Conservation (phyloP, 164 flowering plant species). For the Amborella trichopoda region DNA sequence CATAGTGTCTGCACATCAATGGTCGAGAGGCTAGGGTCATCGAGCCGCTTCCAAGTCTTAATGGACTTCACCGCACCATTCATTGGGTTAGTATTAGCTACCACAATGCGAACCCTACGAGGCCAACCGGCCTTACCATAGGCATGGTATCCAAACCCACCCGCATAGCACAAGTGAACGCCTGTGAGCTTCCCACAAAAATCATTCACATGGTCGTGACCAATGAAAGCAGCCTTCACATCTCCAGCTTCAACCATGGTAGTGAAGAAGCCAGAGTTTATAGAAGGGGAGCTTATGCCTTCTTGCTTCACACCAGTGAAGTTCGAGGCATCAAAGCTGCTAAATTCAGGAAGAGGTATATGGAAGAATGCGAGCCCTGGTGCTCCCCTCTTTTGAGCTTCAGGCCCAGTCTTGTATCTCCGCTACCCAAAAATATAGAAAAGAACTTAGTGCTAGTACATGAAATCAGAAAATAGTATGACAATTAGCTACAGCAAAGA, state of each 20-base stretch:
- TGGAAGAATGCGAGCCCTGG: slow-evolving; percentile 88
- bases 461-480: no score
- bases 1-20: slow-evolving; percentile 70
- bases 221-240: slow-evolving; percentile 76
- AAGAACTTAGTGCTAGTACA: background rate
- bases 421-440: slow-evolving; percentile 29
- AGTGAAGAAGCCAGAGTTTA: slow-evolving; percentile 91
- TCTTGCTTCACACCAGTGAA: slow-evolving; percentile 76
- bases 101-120: slow-evolving; percentile 78
- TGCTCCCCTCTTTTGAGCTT: slow-evolving; percentile 46
- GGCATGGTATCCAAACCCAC: slow-evolving; percentile 97
- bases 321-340: slow-evolving; percentile 55
- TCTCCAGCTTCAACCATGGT: slow-evolving; percentile 77
- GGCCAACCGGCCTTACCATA: slow-evolving; percentile 94
- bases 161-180: slow-evolving; percentile 76
- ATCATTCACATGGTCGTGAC: slow-evolving; percentile 90
- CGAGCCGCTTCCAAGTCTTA: slow-evolving; percentile 91
- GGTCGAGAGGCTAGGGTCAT: slow-evolving; percentile 45
- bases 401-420: slow-evolving; percentile 38
- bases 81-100: slow-evolving; percentile 69
- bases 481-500: no score
- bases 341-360: slow-evolving; percentile 84
- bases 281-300: slow-evolving; percentile 65
- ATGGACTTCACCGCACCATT: slow-evolving; percentile 80
- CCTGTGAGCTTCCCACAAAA: slow-evolving; percentile 75